These are phyloP conservation scores for Trichothecium sympodiale DNA, from an alignment of 2,329 filamentous ascomycete genomes.

Conservation along the genomic window DNA sequence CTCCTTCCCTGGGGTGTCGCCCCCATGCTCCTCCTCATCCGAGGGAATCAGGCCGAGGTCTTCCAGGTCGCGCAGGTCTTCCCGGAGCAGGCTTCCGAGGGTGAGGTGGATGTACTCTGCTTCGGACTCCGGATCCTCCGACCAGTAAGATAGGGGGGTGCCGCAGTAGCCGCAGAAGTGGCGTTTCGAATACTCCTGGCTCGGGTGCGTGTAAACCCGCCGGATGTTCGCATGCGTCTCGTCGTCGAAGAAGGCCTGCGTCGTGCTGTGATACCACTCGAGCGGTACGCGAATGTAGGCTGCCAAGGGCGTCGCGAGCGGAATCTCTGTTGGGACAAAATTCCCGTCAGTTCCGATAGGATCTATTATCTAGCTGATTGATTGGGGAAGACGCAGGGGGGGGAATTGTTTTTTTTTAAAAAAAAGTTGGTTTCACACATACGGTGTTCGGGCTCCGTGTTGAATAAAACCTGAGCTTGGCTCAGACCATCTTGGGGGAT, in stretches of 20 bases:
- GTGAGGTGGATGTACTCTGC: conserved; percentile 72
- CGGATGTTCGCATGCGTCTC: conserved; percentile 60
- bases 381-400: neutral
- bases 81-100: conserved; percentile 61
- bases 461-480: conserved; percentile 61
- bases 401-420: neutral
- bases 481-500: conserved; percentile 49
- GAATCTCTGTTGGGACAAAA: conserved; percentile 37
- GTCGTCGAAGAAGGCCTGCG: conserved; percentile 65
- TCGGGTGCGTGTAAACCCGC: conserved; percentile 51
- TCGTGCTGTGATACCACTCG: conserved; percentile 67
- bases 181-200: conserved; percentile 49
- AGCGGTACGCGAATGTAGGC: conserved; percentile 78
- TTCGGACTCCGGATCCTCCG: conserved; percentile 58
- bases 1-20: conserved; percentile 10
- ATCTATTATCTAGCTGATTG: no score
- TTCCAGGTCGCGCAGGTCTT: conserved; percentile 63
- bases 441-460: conserved; percentile 61
- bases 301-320: conserved; percentile 61
- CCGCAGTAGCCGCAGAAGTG: conserved; percentile 91
- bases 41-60: conserved; percentile 61
- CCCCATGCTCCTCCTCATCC: conserved; percentile 15
- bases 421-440: conserved; percentile 27
- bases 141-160: conserved; percentile 76
- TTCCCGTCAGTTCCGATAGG: neutral